A percentile compares a stretch with the other conserved stretches of the same genome.
These are phyloP conservation scores for Talaromyces sp. DNA, from an alignment of 2,329 filamentous ascomycete genomes.

Conservation along the genomic window DNA sequence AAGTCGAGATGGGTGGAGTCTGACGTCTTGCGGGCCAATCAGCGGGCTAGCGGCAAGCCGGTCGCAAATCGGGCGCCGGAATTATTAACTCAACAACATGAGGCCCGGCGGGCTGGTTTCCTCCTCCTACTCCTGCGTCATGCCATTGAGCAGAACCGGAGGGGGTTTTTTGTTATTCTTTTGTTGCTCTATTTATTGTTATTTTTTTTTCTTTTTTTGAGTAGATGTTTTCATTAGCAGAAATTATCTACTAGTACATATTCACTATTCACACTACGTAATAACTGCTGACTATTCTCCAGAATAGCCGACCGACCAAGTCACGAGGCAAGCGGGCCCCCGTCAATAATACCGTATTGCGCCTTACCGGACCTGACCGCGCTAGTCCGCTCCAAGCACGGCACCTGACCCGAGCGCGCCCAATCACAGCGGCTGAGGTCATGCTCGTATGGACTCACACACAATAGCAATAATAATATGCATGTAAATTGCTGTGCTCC, in stretches of 20 bases:
- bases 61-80: not conserved
- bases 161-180: not conserved
- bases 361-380: slow-evolving; percentile 1
- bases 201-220: too few species aligned
- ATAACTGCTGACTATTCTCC: not conserved
- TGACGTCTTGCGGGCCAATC: not conserved
- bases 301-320: not conserved
- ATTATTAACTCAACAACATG: not conserved
- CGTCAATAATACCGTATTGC: slow-evolving; percentile 7
- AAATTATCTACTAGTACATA: too few species aligned
- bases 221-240: too few species aligned
- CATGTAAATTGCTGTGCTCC: not conserved
- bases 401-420: slow-evolving; percentile 1
- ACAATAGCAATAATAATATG: not conserved
- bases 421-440: not conserved
- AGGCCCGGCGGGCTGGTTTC: not conserved
- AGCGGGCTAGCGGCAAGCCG: not conserved
- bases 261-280: too few species aligned
- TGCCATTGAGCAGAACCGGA: not conserved
- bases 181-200: not conserved
- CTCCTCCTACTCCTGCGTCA: not conserved
- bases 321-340: not conserved
- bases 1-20: not conserved
- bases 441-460: not conserved
- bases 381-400: not conserved